A percentile compares a stretch with the other conserved stretches of the same genome.
Evolutionary conservation across 2,329 filamentous ascomycete species (phyloP).

Genomic region (Alternaria brassicae): DNA sequence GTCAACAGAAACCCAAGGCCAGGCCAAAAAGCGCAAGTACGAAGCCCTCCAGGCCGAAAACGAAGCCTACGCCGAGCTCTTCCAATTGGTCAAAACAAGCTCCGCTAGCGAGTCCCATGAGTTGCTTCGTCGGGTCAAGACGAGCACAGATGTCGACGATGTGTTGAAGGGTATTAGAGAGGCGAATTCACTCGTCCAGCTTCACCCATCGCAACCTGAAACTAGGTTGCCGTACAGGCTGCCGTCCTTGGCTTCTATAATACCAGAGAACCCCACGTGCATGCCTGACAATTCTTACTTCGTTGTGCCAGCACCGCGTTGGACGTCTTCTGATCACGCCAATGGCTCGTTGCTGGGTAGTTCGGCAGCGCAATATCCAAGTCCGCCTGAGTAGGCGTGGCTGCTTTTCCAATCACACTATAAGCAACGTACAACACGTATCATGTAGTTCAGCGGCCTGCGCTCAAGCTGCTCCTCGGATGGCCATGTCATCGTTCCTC

Average conservation of each 20-base stretch:
- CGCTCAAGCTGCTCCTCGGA: too few species aligned
- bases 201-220: conserved; percentile 4
- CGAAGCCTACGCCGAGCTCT: conserved; percentile 21
- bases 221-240: neutral
- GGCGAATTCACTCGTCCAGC: conserved; percentile 22
- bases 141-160: conserved; percentile 16
- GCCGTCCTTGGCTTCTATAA: neutral
- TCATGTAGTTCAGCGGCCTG: too few species aligned
- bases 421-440: too few species aligned
- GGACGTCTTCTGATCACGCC: neutral
- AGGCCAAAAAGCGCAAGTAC: conserved; percentile 23
- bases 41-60: conserved; percentile 16
- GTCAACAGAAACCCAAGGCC: conserved; percentile 11
- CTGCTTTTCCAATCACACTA: too few species aligned
- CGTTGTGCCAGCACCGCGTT: neutral
- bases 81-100: conserved; percentile 16
- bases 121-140: conserved; percentile 23
- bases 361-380: neutral
- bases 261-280: neutral
- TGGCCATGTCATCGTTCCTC: too few species aligned
- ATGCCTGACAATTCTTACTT: neutral
- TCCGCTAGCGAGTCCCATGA: conserved; percentile 18
- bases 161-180: conserved; percentile 23
- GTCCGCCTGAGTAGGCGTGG: neutral
- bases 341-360: neutral